Conservation (phyloP, 2,329 filamentous ascomycete genomes). For the Fusarium lyarnte region DNA sequence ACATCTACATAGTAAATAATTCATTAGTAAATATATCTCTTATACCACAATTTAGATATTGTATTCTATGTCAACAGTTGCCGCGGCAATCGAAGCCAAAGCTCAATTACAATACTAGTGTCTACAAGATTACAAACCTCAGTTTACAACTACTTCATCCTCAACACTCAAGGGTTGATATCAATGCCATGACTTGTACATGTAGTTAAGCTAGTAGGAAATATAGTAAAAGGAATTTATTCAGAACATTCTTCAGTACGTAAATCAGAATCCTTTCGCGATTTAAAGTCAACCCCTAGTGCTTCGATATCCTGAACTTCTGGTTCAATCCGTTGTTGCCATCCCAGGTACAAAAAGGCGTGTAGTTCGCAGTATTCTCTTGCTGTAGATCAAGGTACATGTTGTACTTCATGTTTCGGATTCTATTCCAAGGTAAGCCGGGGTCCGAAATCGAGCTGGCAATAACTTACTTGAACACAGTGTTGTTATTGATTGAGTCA, state of each 20-base stretch:
- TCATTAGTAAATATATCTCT: too few species aligned
- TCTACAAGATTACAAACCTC: too few species aligned
- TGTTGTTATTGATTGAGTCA: not conserved
- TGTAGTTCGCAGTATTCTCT: fast-evolving
- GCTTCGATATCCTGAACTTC: not conserved
- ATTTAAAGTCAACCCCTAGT: not conserved
- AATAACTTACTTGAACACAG: not conserved
- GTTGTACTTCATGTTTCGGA: not conserved
- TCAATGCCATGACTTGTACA: not conserved
- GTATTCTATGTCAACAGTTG: too few species aligned
- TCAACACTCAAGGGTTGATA: not conserved
- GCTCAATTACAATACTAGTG: too few species aligned
- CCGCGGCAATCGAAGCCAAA: too few species aligned
- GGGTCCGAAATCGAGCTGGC: fast-evolving
- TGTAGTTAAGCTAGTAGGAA: fast-evolving
- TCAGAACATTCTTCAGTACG: not conserved
- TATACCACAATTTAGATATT: too few species aligned
- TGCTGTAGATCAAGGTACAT: fast-evolving
- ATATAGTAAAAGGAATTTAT: not conserved
- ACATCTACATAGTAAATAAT: too few species aligned
- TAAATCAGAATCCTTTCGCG: not conserved
- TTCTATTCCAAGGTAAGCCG: not conserved
- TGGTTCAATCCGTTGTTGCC: not conserved
- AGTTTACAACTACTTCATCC: too few species aligned
- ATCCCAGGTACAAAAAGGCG: not conserved